phyloP scores from a whole-genome alignment of 2,329 filamentous ascomycete species.

The Penicillium glabrum region DNA sequence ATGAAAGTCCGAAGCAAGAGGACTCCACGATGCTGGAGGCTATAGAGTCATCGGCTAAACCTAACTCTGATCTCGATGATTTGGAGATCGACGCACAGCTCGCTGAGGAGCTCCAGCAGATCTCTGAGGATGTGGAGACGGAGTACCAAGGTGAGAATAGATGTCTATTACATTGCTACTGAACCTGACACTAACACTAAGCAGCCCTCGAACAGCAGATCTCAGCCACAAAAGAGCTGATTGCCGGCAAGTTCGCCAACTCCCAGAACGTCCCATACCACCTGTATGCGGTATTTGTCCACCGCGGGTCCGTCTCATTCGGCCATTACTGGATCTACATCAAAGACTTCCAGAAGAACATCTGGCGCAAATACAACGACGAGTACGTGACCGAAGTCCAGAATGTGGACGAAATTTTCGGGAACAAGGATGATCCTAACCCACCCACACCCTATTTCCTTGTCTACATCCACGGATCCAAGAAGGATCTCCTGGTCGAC shows the following conservation, averaged over 20 bases:
- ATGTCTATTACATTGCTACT: background rate
- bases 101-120: slow-evolving; percentile 43
- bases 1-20: slow-evolving; percentile 25
- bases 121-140: slow-evolving; percentile 45
- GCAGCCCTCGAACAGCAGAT: slow-evolving; percentile 48
- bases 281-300: slow-evolving; percentile 90
- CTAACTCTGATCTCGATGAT: slow-evolving; percentile 2
- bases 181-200: background rate
- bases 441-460: slow-evolving; percentile 78
- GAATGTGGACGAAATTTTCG: slow-evolving; percentile 67
- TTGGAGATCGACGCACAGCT: slow-evolving; percentile 42
- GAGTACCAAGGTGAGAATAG: slow-evolving; percentile 48
- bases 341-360: slow-evolving; percentile 74
- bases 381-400: slow-evolving; percentile 69
- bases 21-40: background rate
- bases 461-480: slow-evolving; percentile 73
- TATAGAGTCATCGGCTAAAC: background rate
- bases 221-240: slow-evolving; percentile 47
- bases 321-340: slow-evolving; percentile 99
- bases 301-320: slow-evolving; percentile 65
- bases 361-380: slow-evolving; percentile 97
- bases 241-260: slow-evolving; percentile 61
- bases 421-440: slow-evolving; percentile 59
- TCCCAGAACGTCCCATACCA: slow-evolving; percentile 70
- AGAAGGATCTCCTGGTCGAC: slow-evolving; percentile 60